A percentile compares a stretch with the other conserved stretches of the same genome.
phyloP scores from a whole-genome alignment of 192 early-diverging fungal genomes.

The Entophlyctis helioformis region DNA sequence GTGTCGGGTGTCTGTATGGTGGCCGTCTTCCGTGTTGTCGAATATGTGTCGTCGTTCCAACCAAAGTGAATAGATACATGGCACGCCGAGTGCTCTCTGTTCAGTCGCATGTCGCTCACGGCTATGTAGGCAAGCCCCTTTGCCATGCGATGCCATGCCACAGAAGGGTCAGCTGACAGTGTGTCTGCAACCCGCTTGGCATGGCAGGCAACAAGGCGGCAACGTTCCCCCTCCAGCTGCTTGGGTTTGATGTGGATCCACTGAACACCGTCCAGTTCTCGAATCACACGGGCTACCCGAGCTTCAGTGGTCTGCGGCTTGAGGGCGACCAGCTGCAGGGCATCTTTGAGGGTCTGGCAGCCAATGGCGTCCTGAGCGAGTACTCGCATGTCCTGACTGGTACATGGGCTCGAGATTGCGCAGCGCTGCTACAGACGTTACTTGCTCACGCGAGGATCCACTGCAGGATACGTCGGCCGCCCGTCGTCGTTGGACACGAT shows the following conservation, averaged over 20 bases:
- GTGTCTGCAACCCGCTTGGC: background rate
- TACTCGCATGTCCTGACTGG: slow-evolving; percentile 79
- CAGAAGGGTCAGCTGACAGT: background rate
- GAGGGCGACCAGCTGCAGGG: slow-evolving; percentile 49
- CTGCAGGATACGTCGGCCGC: slow-evolving; percentile 73
- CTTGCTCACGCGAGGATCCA: background rate
- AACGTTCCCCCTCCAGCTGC: slow-evolving; percentile 80
- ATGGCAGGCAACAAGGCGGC: slow-evolving; percentile 74
- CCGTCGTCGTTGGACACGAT: slow-evolving; percentile 48
- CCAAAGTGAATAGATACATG: too few relatives aligned
- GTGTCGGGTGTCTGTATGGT: too few relatives aligned
- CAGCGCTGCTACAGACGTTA: background rate
- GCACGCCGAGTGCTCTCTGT: slow-evolving; percentile 37
- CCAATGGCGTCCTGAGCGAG: slow-evolving; percentile 53
- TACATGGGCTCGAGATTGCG: slow-evolving; percentile 7
- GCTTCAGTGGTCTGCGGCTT: slow-evolving; percentile 57
- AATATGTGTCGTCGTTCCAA: too few relatives aligned
- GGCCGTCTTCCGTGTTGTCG: too few relatives aligned
- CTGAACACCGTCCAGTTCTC: slow-evolving; percentile 90
- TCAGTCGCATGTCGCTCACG: slow-evolving; percentile 55
- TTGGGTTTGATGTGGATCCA: slow-evolving; percentile 85
- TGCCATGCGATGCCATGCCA: background rate
- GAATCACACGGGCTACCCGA: slow-evolving; percentile 85
- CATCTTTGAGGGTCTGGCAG: slow-evolving; percentile 58
- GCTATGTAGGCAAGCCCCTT: slow-evolving; percentile 30